A percentile compares a stretch with the other conserved stretches of the same genome.
Conservation (phyloP, 1,139 yeast species). For the Debaryomycetaceae sp. region DNA sequence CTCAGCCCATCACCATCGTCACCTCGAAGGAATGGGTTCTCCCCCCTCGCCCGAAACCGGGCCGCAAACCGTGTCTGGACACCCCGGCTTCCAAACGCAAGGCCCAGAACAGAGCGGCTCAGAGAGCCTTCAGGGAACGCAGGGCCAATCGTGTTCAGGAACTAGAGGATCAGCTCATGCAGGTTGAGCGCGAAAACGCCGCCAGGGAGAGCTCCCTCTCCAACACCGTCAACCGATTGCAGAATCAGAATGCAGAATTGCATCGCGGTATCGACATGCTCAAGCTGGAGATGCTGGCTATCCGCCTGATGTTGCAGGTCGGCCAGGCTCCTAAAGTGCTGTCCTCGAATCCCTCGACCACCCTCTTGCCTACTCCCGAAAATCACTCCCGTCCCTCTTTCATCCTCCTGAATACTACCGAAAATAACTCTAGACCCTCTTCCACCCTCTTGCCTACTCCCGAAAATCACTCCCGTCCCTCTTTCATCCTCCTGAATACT, state of each 20-base stretch:
- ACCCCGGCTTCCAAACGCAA: constrained; percentile 70
- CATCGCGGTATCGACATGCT: constrained; percentile 27
- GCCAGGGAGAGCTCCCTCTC: constrained; percentile 50
- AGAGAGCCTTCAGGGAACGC: constrained; percentile 80
- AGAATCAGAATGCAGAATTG: constrained; percentile 28
- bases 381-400: constrained; percentile 2
- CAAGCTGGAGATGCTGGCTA: constrained; percentile 10
- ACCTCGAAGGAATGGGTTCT: constrained; percentile 87
- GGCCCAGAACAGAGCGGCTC: constrained; percentile 94
- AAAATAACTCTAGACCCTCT: constrained; percentile 6
- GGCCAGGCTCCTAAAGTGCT: too few relatives aligned
- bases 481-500: constrained; percentile 23
- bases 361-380: background rate
- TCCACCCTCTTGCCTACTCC: constrained; percentile 31
- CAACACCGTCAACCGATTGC: constrained; percentile 33
- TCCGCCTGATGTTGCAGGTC: background rate
- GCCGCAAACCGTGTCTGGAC: constrained; percentile 72
- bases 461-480: constrained; percentile 9
- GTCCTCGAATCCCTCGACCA: constrained; percentile 3
- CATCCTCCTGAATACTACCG: constrained; percentile 1
- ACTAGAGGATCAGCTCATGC: constrained; percentile 36
- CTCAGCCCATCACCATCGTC: constrained; percentile 20
- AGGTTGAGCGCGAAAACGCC: constrained; percentile 56
- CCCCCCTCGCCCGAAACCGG: constrained; percentile 88
- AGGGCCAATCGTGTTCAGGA: constrained; percentile 55